phyloP scores from a whole-genome alignment of 2,329 filamentous ascomycete genomes.

The Hortaea sp. region DNA sequence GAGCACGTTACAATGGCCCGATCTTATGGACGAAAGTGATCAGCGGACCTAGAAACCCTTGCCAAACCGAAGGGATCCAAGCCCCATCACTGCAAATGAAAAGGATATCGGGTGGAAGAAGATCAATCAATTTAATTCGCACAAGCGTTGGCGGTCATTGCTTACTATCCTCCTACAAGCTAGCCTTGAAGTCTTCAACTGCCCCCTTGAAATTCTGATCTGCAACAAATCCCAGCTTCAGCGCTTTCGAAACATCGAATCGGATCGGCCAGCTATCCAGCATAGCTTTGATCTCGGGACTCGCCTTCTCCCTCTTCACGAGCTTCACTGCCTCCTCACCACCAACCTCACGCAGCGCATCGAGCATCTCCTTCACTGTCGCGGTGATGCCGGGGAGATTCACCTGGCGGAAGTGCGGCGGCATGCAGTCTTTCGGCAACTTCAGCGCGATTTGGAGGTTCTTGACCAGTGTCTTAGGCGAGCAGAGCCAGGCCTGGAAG shows the following conservation, averaged over 20 bases:
- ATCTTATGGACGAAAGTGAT: no score
- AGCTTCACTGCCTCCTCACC: slow-evolving; percentile 42
- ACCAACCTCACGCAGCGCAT: slow-evolving; percentile 45
- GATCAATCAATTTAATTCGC: no score
- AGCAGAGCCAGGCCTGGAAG: slow-evolving; percentile 49
- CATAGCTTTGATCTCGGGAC: slow-evolving; percentile 42
- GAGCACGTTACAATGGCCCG: no score
- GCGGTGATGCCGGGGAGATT: slow-evolving; percentile 46
- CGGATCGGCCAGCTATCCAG: slow-evolving; percentile 47
- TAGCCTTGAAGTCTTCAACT: slow-evolving; percentile 33
- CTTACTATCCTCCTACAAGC: slow-evolving; percentile 11
- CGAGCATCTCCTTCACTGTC: slow-evolving; percentile 47
- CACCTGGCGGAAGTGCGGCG: slow-evolving; percentile 39
- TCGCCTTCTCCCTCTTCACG: slow-evolving; percentile 43
- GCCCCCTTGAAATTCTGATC: slow-evolving; percentile 41
- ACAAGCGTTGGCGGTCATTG: no score
- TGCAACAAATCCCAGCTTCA: slow-evolving; percentile 40
- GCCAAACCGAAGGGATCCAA: no score
- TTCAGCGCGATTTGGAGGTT: slow-evolving; percentile 45
- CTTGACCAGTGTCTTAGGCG: slow-evolving; percentile 43
- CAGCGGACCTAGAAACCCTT: no score
- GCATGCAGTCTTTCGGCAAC: slow-evolving; percentile 41
- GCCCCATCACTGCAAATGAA: no score
- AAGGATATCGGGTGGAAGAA: no score
- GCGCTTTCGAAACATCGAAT: slow-evolving; percentile 47